Conservation (phyloP, 306 rosid species). For the Rosa multiflora region DNA sequence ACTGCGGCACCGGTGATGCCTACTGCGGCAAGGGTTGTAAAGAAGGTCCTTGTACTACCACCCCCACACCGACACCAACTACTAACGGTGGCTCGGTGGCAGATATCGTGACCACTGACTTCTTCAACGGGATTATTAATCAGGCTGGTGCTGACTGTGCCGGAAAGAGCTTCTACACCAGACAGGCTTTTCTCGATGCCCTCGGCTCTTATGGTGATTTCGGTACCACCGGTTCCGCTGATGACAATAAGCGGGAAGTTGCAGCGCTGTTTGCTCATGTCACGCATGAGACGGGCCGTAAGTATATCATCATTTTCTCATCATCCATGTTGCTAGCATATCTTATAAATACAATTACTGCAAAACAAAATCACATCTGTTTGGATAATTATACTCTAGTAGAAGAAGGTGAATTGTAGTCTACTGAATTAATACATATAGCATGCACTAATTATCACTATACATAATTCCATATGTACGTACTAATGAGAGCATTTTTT, state of each 20-base stretch:
- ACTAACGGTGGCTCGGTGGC: slow-evolving; percentile 6
- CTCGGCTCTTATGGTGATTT: slow-evolving; percentile 13
- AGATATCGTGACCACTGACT: slow-evolving; percentile 20
- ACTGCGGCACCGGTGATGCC: neutral
- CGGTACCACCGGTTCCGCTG: slow-evolving; percentile 5
- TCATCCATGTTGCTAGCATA: neutral
- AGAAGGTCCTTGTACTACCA: slow-evolving; percentile 9
- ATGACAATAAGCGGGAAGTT: slow-evolving; percentile 34
- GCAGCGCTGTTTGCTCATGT: slow-evolving; percentile 40
- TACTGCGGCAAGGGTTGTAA: slow-evolving; percentile 36
- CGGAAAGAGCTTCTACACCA: slow-evolving; percentile 31
- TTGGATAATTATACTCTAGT: too few relatives aligned
- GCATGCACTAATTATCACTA: too few relatives aligned
- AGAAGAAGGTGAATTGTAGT: too few relatives aligned
- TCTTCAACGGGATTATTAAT: slow-evolving; percentile 26
- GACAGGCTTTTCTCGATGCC: slow-evolving; percentile 31
- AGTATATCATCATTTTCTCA: neutral
- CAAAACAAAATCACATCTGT: too few relatives aligned
- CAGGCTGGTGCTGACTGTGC: slow-evolving; percentile 22
- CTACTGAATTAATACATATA: too few relatives aligned
- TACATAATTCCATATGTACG: too few relatives aligned
- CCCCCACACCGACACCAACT: neutral
- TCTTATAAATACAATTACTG: too few relatives aligned
- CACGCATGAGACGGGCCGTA: slow-evolving; percentile 34
- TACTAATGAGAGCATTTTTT: neutral